phyloP scores from a whole-genome alignment of 768 basidiomycete species.

The Kockovaella imperatae region DNA sequence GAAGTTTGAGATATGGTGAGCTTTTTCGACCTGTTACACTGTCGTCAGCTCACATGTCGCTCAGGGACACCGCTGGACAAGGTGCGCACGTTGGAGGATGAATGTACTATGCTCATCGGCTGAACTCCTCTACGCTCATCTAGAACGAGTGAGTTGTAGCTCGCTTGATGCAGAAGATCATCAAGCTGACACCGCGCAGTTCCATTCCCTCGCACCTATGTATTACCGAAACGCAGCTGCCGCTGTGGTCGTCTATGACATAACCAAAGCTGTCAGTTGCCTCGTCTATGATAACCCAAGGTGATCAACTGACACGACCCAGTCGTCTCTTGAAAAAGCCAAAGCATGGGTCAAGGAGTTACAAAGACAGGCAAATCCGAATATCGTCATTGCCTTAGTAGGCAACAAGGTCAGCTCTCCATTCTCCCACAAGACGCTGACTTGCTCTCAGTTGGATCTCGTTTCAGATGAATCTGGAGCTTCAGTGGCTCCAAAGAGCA shows the following conservation, averaged over 20 bases:
- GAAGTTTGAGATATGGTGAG: constrained; percentile 73
- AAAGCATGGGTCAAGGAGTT: constrained; percentile 99
- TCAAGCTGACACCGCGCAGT: constrained; percentile 41
- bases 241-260: constrained; percentile 95
- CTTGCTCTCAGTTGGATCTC: constrained; percentile 39
- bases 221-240: constrained; percentile 98
- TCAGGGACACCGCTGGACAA: constrained; percentile 46
- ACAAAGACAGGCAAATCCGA: constrained; percentile 96
- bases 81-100: constrained; percentile 15
- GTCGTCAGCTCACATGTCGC: constrained; percentile 9
- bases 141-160: constrained; percentile 57
- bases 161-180: neutral
- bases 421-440: constrained; percentile 44
- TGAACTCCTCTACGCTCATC: constrained; percentile 44
- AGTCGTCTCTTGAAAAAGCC: constrained; percentile 87
- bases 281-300: neutral
- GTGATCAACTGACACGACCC: neutral
- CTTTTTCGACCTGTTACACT: neutral
- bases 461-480: constrained; percentile 25
- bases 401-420: constrained; percentile 83
- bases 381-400: constrained; percentile 95
- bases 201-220: constrained; percentile 98
- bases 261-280: constrained; percentile 65
- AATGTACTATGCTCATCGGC: neutral
- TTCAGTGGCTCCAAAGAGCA: constrained; percentile 63